Conservation (phyloP, 1,284 basidiomycete species). For the Ganoderma sp. region DNA sequence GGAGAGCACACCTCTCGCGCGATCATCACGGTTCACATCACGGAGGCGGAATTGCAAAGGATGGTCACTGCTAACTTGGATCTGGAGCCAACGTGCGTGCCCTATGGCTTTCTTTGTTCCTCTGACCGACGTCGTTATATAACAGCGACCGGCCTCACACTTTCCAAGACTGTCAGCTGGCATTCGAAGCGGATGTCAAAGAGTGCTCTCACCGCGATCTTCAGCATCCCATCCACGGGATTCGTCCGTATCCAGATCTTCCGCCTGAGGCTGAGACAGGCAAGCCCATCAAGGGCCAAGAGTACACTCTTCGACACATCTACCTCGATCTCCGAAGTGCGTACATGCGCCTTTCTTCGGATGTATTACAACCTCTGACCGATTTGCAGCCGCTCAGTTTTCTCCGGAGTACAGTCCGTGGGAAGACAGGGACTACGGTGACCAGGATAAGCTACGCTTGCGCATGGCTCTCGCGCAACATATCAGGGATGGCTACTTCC, state of each 20-base stretch:
- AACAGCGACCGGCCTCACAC: background rate
- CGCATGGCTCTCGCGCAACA: slow-evolving; percentile 9
- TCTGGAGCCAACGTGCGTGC: background rate
- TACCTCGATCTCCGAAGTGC: slow-evolving; percentile 35
- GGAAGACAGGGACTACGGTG: slow-evolving; percentile 7
- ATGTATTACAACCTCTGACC: background rate
- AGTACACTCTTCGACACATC: slow-evolving; percentile 33
- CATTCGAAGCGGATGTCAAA: slow-evolving; percentile 36
- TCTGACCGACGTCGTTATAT: background rate
- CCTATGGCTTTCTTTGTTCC: background rate
- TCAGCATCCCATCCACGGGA: slow-evolving; percentile 13
- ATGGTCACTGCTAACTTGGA: slow-evolving; percentile 1
- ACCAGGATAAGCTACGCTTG: background rate
- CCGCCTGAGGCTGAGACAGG: too few relatives aligned
- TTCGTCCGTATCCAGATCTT: slow-evolving; percentile 13
- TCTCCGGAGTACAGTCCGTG: slow-evolving; percentile 32
- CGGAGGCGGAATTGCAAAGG: background rate
- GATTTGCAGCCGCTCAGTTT: slow-evolving; percentile 27
- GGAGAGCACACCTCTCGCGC: slow-evolving; percentile 24
- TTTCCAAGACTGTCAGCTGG: slow-evolving; percentile 33
- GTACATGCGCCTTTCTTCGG: slow-evolving; percentile 11
- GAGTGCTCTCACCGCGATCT: slow-evolving; percentile 24
- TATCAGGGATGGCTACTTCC: slow-evolving; percentile 30
- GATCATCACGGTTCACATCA: slow-evolving; percentile 36
- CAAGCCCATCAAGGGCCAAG: slow-evolving; percentile 1